Evolutionary conservation across 2,329 filamentous ascomycete species (phyloP).

Genomic region (Thermothelomyces thermophilus): DNA sequence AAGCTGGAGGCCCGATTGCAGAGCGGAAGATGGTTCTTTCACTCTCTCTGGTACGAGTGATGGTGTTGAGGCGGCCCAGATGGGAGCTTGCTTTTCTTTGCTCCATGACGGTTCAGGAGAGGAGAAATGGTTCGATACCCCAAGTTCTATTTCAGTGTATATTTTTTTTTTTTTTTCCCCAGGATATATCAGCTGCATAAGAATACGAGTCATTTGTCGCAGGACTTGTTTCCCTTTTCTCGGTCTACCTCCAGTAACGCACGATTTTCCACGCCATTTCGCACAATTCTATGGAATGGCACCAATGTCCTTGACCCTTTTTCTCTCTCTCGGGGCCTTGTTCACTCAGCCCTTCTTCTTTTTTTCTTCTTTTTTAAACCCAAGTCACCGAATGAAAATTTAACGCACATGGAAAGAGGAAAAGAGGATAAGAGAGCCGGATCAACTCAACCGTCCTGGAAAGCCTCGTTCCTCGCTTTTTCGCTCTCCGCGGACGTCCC

Average conservation of each 20-base stretch:
- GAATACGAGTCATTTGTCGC: too few relatives aligned
- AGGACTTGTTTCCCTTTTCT: background rate
- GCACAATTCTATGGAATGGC: background rate
- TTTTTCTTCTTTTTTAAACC: background rate
- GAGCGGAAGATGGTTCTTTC: too few relatives aligned
- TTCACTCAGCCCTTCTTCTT: too few relatives aligned
- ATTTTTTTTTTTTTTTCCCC: background rate
- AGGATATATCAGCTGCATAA: too few relatives aligned
- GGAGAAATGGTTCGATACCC: slow-evolving; percentile 21
- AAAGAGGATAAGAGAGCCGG: background rate
- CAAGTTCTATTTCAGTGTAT: slow-evolving; percentile 10
- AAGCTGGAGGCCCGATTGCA: too few relatives aligned
- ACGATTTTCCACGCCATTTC: background rate
- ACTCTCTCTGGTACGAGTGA: background rate
- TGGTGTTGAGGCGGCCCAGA: background rate
- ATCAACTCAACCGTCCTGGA: slow-evolving; percentile 14
- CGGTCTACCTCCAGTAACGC: background rate
- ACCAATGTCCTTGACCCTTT: background rate
- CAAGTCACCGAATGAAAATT: background rate
- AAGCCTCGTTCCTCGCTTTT: slow-evolving; percentile 16
- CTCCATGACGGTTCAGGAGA: background rate
- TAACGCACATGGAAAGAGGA: background rate
- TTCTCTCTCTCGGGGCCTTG: too few relatives aligned
- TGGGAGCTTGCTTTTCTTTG: background rate
- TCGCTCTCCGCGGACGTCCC: slow-evolving; percentile 12